A percentile compares a stretch with the other conserved stretches of the same genome.
Conservation (phyloP, 2,329 filamentous ascomycete genomes). For the Nannizzia gypsea region DNA sequence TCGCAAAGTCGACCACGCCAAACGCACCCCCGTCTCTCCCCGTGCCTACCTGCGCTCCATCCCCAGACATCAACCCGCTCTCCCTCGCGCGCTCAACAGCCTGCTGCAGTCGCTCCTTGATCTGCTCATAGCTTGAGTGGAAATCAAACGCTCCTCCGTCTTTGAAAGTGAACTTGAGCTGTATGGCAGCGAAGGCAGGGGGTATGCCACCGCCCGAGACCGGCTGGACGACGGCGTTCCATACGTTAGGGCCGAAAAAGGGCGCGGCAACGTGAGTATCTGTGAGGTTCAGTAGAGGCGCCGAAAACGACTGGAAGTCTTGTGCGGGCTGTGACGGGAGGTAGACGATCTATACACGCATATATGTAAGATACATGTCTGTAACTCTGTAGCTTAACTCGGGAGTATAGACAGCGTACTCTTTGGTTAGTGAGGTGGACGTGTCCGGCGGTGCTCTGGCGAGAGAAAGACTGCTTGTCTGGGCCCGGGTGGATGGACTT, state of each 20-base stretch:
- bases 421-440: slow-evolving; percentile 76
- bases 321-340: slow-evolving; percentile 59
- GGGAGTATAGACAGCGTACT: slow-evolving; percentile 43
- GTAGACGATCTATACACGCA: slow-evolving; percentile 60
- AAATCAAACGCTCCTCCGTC: slow-evolving; percentile 94
- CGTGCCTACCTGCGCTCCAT: slow-evolving; percentile 24
- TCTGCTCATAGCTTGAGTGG: slow-evolving; percentile 65
- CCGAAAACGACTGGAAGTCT: slow-evolving; percentile 73
- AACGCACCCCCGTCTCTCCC: slow-evolving; percentile 29
- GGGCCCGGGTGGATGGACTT: slow-evolving; percentile 57
- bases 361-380: background rate
- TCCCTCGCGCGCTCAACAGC: slow-evolving; percentile 63
- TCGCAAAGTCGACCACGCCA: slow-evolving; percentile 44
- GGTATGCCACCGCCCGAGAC: slow-evolving; percentile 76
- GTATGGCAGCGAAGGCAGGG: slow-evolving; percentile 56
- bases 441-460: slow-evolving; percentile 62
- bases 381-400: background rate
- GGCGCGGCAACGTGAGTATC: slow-evolving; percentile 79
- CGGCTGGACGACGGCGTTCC: slow-evolving; percentile 68
- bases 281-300: slow-evolving; percentile 73
- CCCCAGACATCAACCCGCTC: slow-evolving; percentile 37
- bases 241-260: slow-evolving; percentile 87
- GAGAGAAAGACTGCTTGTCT: slow-evolving; percentile 51
- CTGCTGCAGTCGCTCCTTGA: slow-evolving; percentile 73
- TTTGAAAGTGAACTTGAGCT: slow-evolving; percentile 79